Conservation (phyloP, 768 basidiomycete species). For the Termitomyces titanicus region DNA sequence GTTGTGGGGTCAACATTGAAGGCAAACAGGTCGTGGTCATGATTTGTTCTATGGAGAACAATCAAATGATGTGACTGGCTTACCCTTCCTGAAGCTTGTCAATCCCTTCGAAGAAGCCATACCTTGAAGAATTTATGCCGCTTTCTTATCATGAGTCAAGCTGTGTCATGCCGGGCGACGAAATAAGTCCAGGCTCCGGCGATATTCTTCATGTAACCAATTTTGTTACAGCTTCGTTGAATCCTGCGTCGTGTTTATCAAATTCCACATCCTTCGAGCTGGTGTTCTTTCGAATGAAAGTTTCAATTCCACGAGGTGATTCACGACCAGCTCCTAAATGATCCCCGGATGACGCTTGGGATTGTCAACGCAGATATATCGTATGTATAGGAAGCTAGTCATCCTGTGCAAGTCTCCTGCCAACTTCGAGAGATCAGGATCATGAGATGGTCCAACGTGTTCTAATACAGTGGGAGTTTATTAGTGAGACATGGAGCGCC, state of each 20-base stretch:
- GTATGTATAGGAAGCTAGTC: neutral
- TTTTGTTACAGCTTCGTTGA: neutral
- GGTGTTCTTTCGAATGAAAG: neutral
- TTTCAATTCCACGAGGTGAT: neutral
- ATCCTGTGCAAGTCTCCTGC: neutral
- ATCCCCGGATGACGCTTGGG: neutral
- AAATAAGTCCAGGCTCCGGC: neutral
- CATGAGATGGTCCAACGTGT: too few species aligned
- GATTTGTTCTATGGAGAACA: neutral
- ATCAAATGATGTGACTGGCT: neutral
- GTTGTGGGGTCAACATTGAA: neutral
- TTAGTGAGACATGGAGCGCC: neutral
- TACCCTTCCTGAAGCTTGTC: neutral
- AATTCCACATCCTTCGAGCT: neutral
- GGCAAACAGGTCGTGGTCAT: neutral
- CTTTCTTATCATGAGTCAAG: neutral
- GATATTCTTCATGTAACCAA: neutral
- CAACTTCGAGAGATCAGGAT: neutral
- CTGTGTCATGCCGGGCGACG: neutral
- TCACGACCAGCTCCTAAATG: neutral
- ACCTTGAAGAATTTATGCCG: neutral
- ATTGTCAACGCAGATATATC: neutral
- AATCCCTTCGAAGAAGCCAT: neutral
- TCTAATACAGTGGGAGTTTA: neutral
- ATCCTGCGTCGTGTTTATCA: neutral